Evolutionary conservation across 305 asterid species (phyloP), one percentile per base, ranked within the genome.

Genomic region (Solanum hybrid): DNA sequence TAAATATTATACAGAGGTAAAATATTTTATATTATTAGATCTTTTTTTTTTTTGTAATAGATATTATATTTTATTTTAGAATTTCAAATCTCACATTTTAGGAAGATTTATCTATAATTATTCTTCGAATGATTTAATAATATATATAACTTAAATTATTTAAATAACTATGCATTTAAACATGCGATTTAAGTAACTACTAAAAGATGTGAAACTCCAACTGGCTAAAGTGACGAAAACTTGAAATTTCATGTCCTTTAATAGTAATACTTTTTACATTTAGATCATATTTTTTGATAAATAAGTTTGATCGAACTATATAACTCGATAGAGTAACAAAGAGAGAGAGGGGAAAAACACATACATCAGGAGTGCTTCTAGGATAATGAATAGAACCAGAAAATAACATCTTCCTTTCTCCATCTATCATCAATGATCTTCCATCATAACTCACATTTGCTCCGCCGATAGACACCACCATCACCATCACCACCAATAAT

Each of bases 381-480:
- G 99, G 98, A 90, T 97, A 97, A 92, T 97, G 99, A 92, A 97
- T 97, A 2, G 99, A 97, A 78, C 99, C 99, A 5, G 99, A 97
- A 69, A 97, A 96, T 40, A 96, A 26, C 20, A 97, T 93, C 92
- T 93, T 92, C 89, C 97, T 89, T 66, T 92, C 93, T 5, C 98
- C 98, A 27, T 95, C 92, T 27, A 97, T 91, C 42, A 95, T 93
- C 79, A 97, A 64, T 3, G 99, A 95, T 89, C 96, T 92, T 80
- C 97, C 95, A 34, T 97, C 99, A 32, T 97, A 96, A 1, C 88
- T 95, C 37, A 97, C 98, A 22, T 90, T 79, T 85, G 92, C 94
- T 2, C 93, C 95, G 7, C 88, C 72, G 22, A 81, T 92, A 10
- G 76, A 87, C 9, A 89, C 93, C 3, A 51, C 79, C 81, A 89